Evolutionary conservation across 2,329 filamentous ascomycete genomes (phyloP), one percentile per base, ranked within the genome.

Genomic region (Cordyceps cateniannulata): DNA sequence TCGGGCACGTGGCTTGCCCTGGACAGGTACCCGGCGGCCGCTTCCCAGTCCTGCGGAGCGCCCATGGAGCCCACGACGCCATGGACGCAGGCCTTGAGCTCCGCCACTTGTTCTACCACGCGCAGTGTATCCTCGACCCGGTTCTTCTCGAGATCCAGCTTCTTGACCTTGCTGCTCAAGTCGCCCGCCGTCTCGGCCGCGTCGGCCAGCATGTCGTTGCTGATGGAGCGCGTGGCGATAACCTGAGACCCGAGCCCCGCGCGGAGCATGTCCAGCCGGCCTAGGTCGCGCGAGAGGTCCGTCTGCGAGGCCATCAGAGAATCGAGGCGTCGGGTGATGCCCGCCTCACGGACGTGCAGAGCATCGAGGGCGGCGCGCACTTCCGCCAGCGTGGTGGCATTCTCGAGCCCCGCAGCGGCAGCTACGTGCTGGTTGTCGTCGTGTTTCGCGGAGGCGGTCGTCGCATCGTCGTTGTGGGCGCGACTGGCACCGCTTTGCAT

Each of bases 41-140:
- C 95, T 75, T 99, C 95, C 95, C 95, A 99, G 77, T 99, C 95
- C 74, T 99, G 95, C 47, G 95, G 91, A 5, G 93, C 93, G 38
- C 93, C 95, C 95, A 99, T 99, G 62, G 90, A 96, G 20, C 93
- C 95, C 27, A 93, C 87, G 12, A 98, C 93, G 48, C 95, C 95
- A 63, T 97, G 85, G 40, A 98, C 91, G 72, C 95, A 99, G 9
- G 95, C 90, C 76, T 98, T 98, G 65, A 99, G 87, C 79, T 99
- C 95, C 5, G 91, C 90, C 16, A 99, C 93, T 76, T 97, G 93
- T 74, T 98, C 93, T 12, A 98, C 95, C 3, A 98, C 92, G 9
- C 88, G 84, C 61, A 99, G 78, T 0, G 95, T 98, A 55, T 92
- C 88, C 72, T 95, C 93, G 9, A 99, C 93, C 29, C 92, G 85